Percentiles rank a stretch among this genome's conserved stretches.
These are phyloP conservation scores for Russula foetens DNA, from an alignment of 768 basidiomycete species.

Conservation along the genomic window DNA sequence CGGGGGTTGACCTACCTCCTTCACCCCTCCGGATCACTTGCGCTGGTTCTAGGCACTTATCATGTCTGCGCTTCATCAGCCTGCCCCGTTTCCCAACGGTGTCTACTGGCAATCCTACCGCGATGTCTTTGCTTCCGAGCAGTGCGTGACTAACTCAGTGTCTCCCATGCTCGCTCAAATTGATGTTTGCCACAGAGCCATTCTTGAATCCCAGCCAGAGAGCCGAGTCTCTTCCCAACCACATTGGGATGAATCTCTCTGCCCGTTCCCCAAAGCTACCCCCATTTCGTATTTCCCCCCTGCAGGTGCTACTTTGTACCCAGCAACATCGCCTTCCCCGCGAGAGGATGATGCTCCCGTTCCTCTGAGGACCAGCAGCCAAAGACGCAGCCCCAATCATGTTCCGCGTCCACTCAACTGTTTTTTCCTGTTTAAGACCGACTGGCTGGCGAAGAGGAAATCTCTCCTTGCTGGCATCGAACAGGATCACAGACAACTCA, in stretches of 20 bases:
- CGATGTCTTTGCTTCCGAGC: neutral
- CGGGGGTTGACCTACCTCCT: neutral
- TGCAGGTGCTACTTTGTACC: neutral
- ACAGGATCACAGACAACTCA: constrained; percentile 21
- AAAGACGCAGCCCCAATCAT: constrained; percentile 5
- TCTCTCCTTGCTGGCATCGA: constrained; percentile 18
- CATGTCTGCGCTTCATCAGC: neutral
- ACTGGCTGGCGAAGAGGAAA: constrained; percentile 21
- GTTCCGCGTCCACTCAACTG: constrained; percentile 23
- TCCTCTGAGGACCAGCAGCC: neutral
- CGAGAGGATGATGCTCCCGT: neutral
- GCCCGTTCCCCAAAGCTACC: neutral
- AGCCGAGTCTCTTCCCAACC: neutral
- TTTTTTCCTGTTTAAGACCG: constrained; percentile 25
- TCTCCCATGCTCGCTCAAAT: too few relatives aligned
- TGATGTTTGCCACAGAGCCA: neutral
- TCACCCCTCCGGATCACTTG: neutral
- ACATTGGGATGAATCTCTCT: neutral
- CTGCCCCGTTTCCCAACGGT: neutral
- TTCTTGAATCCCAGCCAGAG: neutral
- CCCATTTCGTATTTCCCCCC: neutral
- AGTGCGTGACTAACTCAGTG: neutral
- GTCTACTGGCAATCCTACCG: neutral
- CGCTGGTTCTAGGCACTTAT: neutral
- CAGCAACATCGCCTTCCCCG: neutral